Evolutionary conservation across 352 stramenopile species (phyloP).

Genomic region (Globisporangium irregulare): DNA sequence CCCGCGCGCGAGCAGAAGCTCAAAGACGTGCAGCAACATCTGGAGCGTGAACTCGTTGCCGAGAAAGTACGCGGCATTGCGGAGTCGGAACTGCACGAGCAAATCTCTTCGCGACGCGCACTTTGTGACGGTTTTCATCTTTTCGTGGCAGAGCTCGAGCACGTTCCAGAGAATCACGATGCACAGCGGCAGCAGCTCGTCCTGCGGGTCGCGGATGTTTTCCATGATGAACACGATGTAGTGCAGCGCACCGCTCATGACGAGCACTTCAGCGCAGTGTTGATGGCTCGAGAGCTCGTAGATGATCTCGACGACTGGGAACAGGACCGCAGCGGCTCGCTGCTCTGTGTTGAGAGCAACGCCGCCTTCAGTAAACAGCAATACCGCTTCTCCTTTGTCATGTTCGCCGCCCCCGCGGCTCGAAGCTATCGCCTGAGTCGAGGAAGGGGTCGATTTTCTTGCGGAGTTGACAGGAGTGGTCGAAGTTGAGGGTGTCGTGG

Average conservation of each 20-base stretch:
- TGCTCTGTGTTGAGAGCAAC: background rate
- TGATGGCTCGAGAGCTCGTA: slow-evolving; percentile 67
- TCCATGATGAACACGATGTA: slow-evolving; percentile 69
- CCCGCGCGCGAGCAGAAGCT: slow-evolving; percentile 51
- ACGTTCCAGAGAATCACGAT: slow-evolving; percentile 78
- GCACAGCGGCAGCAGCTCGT: slow-evolving; percentile 70
- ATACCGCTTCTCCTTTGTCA: background rate
- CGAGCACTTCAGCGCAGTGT: slow-evolving; percentile 61
- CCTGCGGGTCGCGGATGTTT: slow-evolving; percentile 44
- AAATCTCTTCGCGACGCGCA: slow-evolving; percentile 56
- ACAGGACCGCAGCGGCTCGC: slow-evolving; percentile 36
- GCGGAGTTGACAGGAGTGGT: slow-evolving; percentile 10
- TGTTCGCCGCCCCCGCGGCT: background rate
- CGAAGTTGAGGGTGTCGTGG: slow-evolving; percentile 14
- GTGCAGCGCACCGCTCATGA: slow-evolving; percentile 58
- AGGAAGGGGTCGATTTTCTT: background rate
- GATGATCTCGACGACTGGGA: slow-evolving; percentile 60
- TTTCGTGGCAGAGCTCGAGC: slow-evolving; percentile 61
- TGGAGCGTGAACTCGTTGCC: slow-evolving; percentile 56
- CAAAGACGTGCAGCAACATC: slow-evolving; percentile 52
- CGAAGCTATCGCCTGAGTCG: background rate
- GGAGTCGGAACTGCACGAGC: slow-evolving; percentile 52
- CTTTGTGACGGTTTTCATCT: slow-evolving; percentile 33
- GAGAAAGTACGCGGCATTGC: slow-evolving; percentile 65
- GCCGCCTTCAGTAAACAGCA: background rate